Percentiles rank a stretch among this genome's conserved stretches.
Evolutionary conservation across 2,329 filamentous ascomycete species (phyloP).

Genomic region (Parasarocladium wereldwijsianum): DNA sequence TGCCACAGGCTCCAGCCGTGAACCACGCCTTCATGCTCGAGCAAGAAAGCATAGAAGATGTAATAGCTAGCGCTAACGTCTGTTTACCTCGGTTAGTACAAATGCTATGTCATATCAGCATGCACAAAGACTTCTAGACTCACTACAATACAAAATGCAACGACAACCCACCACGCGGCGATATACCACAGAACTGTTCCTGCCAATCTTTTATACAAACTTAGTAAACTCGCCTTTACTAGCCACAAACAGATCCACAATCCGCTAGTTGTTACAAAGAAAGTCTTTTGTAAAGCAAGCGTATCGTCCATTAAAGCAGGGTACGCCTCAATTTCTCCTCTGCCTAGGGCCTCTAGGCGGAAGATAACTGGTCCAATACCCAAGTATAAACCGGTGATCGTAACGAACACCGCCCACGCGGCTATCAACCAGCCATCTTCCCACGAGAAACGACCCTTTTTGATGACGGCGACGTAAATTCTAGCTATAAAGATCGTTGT

Average conservation of each 20-base stretch:
- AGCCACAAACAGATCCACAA: conserved; percentile 8
- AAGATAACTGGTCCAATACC: conserved; percentile 6
- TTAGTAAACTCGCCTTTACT: conserved; percentile 6
- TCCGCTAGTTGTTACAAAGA: conserved; percentile 7
- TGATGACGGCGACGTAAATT: conserved; percentile 5
- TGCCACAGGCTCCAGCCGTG: conserved; percentile 6
- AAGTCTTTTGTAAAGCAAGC: conserved; percentile 5
- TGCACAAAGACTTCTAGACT: neutral
- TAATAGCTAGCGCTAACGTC: conserved; percentile 7
- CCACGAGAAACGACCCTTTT: conserved; percentile 5
- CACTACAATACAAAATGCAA: conserved; percentile 6
- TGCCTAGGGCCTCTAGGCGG: conserved; percentile 5
- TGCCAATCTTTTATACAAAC: conserved; percentile 7
- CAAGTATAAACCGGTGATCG: conserved; percentile 6
- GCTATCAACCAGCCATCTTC: conserved; percentile 8
- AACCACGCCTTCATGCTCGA: conserved; percentile 8
- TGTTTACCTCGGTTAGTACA: conserved; percentile 1
- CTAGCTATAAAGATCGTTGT: conserved; percentile 4
- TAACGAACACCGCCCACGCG: conserved; percentile 6
- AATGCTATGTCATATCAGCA: neutral
- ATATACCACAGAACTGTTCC: conserved; percentile 4
- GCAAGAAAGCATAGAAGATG: conserved; percentile 7
- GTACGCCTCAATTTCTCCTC: conserved; percentile 5
- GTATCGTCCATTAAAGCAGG: conserved; percentile 3
- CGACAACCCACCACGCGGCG: conserved; percentile 7